A percentile compares a stretch with the other conserved stretches of the same genome.
Conservation (phyloP, 805 yeast genomes). For the Maudiozyma barnettii region DNA sequence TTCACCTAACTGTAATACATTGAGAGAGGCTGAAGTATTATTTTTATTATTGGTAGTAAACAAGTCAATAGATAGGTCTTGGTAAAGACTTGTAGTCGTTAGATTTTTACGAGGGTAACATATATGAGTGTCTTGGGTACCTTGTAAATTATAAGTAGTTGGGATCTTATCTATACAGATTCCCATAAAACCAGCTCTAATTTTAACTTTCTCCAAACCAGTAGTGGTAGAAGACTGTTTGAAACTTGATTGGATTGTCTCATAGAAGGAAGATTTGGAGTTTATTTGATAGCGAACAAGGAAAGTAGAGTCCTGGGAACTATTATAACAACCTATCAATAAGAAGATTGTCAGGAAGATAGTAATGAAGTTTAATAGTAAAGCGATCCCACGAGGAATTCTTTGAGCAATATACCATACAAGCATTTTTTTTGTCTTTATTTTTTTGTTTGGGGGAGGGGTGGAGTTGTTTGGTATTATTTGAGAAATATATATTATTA, state of each 20-base stretch:
- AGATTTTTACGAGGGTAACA: conserved; percentile 24
- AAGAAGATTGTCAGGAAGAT: conserved; percentile 45
- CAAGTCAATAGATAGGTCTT: conserved; percentile 21
- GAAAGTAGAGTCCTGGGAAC: conserved; percentile 40
- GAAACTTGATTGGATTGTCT: conserved; percentile 34
- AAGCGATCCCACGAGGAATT: conserved; percentile 35
- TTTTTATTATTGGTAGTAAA: conserved; percentile 20
- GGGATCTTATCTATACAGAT: conserved; percentile 39
- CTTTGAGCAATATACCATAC: conserved; percentile 7
- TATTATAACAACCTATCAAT: conserved; percentile 44
- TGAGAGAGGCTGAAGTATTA: conserved; percentile 19
- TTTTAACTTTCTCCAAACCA: conserved; percentile 33
- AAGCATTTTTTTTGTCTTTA: neutral
- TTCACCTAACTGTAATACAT: conserved; percentile 40
- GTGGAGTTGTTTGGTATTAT: neutral
- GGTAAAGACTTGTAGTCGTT: conserved; percentile 14
- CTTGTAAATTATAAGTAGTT: conserved; percentile 9
- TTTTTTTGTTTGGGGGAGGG: neutral
- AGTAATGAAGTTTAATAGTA: conserved; percentile 37
- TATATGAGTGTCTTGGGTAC: conserved; percentile 8
- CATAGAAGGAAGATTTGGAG: conserved; percentile 34
- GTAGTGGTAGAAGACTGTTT: conserved; percentile 21
- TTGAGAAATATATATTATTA: no score
- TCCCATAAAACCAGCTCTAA: conserved; percentile 48
- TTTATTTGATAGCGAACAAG: conserved; percentile 43